These are phyloP conservation scores for Syzygium oleosum DNA, from an alignment of 345 rosid species.

Conservation along the genomic window DNA sequence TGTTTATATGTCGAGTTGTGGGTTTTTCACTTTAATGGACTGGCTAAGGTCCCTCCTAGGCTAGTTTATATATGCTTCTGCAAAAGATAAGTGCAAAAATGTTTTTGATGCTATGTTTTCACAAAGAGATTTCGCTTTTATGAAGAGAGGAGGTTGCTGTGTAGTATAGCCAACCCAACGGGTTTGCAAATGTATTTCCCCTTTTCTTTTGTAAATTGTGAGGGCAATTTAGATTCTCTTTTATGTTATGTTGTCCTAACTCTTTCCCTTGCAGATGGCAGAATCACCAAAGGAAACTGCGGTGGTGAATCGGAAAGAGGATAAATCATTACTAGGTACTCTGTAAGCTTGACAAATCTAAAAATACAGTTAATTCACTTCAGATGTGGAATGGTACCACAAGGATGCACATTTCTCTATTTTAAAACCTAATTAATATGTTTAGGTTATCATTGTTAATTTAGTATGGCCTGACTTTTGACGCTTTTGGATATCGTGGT, in stretches of 20 bases:
- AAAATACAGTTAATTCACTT: neutral
- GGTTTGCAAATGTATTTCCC: neutral
- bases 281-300: slow-evolving; percentile 22
- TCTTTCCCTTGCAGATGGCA: slow-evolving; percentile 22
- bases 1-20: neutral
- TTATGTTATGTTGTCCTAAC: neutral
- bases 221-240: neutral
- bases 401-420: neutral
- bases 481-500: neutral
- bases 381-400: neutral
- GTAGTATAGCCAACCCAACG: neutral
- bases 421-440: neutral
- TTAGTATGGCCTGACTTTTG: neutral
- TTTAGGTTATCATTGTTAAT: neutral
- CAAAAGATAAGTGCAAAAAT: neutral
- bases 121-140: neutral
- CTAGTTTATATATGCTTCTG: neutral
- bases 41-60: neutral
- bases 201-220: neutral
- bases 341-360: neutral
- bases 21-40: neutral
- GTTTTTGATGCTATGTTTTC: too few relatives aligned
- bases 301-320: slow-evolving; percentile 21
- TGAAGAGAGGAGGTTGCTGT: neutral
- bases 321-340: slow-evolving; percentile 36